These are phyloP conservation scores for Harrya chromipes DNA, from an alignment of 768 basidiomycete genomes.

Conservation along the genomic window DNA sequence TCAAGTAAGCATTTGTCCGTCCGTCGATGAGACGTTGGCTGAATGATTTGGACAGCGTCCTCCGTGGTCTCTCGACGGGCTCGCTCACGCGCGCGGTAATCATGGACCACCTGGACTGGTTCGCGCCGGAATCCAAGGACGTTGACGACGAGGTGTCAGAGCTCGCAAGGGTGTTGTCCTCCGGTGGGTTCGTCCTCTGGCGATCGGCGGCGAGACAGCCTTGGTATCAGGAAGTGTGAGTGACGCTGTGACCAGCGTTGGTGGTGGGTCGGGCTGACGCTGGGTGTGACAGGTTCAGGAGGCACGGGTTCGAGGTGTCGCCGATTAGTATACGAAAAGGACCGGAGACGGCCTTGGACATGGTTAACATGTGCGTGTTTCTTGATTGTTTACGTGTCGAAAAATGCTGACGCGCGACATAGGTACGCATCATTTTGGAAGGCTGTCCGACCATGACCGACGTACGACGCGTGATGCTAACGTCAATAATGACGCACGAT, in stretches of 20 bases:
- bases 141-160: conserved; percentile 52
- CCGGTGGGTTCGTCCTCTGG: conserved; percentile 64
- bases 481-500: background rate
- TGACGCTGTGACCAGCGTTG: conserved; percentile 2
- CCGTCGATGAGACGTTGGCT: no score
- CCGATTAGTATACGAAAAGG: conserved; percentile 53
- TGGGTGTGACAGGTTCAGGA: conserved; percentile 42
- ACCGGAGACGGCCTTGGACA: conserved; percentile 49
- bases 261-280: background rate
- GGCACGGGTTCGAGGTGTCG: conserved; percentile 51
- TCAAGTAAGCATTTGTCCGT: conserved; percentile 45
- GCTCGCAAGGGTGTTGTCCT: conserved; percentile 52
- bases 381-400: background rate
- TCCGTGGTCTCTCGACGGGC: conserved; percentile 40
- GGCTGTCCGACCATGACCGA: conserved; percentile 20
- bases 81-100: conserved; percentile 62
- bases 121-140: conserved; percentile 45
- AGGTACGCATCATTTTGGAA: conserved; percentile 36
- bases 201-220: conserved; percentile 60
- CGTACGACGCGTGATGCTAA: no score
- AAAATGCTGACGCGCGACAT: background rate
- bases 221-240: conserved; percentile 63
- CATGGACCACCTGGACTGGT: conserved; percentile 72
- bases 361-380: conserved; percentile 62
- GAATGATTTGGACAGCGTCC: conserved; percentile 39